Percentiles rank a stretch among this genome's conserved stretches.
These are phyloP conservation scores for Termitomyces sp. DNA, from an alignment of 768 basidiomycete species.

Conservation along the genomic window DNA sequence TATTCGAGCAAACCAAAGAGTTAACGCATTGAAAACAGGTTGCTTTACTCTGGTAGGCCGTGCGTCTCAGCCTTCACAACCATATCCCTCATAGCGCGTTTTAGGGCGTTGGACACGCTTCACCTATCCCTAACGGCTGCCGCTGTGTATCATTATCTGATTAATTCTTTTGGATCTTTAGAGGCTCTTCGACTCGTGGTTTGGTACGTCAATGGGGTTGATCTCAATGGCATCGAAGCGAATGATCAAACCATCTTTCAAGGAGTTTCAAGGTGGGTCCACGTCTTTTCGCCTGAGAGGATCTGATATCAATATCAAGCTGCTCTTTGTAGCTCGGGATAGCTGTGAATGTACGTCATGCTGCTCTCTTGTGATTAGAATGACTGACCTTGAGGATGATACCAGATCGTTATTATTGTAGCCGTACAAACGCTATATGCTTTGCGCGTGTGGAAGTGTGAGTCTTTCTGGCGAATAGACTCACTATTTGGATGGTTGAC, in stretches of 20 bases:
- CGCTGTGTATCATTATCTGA: slow-evolving; percentile 28
- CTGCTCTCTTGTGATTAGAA: background rate
- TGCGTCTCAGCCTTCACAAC: background rate
- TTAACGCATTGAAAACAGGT: slow-evolving; percentile 14
- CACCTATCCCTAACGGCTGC: slow-evolving; percentile 26
- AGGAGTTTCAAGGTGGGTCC: slow-evolving; percentile 25
- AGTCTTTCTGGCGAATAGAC: slow-evolving; percentile 2
- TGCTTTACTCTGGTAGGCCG: slow-evolving; percentile 20
- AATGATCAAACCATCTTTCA: background rate
- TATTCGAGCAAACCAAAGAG: background rate
- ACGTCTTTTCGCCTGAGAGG: background rate
- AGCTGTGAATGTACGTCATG: slow-evolving; percentile 23
- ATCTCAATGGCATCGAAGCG: background rate
- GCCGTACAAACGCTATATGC: slow-evolving; percentile 31
- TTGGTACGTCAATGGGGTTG: slow-evolving; percentile 8
- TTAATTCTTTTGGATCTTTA: slow-evolving; percentile 25
- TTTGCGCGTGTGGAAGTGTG: slow-evolving; percentile 29
- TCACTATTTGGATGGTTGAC: background rate
- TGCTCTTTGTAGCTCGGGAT: slow-evolving; percentile 20
- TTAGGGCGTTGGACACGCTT: slow-evolving; percentile 23
- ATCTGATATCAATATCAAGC: background rate
- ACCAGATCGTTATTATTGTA: slow-evolving; percentile 26
- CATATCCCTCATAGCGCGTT: background rate
- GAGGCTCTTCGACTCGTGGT: slow-evolving; percentile 14
- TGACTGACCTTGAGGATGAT: background rate